Percentiles rank a stretch among this genome's conserved stretches.
Evolutionary conservation across 257 asterid species (phyloP).

Genomic region (Lycium ferocissimum): DNA sequence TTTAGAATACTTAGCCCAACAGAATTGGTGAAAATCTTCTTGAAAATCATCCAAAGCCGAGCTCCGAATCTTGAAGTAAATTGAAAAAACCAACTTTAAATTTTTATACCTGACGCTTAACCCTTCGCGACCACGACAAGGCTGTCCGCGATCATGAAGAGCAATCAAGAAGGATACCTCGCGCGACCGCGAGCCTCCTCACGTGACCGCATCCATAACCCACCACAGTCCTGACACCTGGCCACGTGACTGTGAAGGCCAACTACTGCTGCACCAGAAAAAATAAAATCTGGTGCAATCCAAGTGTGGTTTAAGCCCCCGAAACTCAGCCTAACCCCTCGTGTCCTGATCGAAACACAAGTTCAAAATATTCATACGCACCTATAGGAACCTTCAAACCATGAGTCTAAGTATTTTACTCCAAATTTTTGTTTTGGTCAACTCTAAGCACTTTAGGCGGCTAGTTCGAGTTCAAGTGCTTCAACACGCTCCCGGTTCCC

Average conservation of each 20-base stretch:
- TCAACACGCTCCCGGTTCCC: not conserved
- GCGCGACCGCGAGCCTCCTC: too few species aligned
- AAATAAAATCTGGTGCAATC: not conserved
- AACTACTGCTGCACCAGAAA: not conserved
- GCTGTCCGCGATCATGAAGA: too few species aligned
- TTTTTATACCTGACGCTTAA: too few species aligned
- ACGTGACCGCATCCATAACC: too few species aligned
- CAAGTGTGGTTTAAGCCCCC: not conserved
- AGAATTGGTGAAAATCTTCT: too few species aligned
- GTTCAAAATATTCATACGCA: not conserved
- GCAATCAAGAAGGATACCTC: too few species aligned
- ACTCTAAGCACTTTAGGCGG: not conserved
- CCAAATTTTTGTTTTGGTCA: slow-evolving; percentile 1
- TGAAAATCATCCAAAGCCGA: too few species aligned
- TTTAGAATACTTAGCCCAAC: too few species aligned
- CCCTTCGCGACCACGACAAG: too few species aligned
- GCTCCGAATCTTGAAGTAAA: too few species aligned
- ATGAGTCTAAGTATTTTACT: not conserved
- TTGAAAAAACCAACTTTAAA: too few species aligned
- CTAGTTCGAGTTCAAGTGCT: not conserved
- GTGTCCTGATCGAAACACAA: not conserved
- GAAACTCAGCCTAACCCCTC: not conserved
- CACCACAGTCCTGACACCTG: too few species aligned
- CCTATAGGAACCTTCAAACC: not conserved
- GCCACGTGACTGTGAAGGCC: not conserved